A percentile compares a stretch with the other conserved stretches of the same genome.
These are phyloP conservation scores for Capsicum chinense DNA, from an alignment of 257 asterid species.

Conservation along the genomic window DNA sequence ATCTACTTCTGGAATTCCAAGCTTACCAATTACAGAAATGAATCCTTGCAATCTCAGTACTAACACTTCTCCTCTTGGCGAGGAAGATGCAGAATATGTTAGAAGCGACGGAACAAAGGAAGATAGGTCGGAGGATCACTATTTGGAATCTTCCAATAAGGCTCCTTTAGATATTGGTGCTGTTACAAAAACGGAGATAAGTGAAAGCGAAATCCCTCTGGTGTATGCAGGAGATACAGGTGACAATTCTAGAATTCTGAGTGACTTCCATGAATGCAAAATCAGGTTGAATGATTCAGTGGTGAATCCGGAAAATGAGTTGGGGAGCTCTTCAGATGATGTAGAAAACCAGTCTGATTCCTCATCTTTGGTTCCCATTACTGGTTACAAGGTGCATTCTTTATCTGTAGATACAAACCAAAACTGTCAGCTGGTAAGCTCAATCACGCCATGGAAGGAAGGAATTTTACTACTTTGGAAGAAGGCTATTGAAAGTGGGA, in stretches of 20 bases:
- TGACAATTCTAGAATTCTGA: conserved; percentile 33
- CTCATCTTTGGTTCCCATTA: background rate
- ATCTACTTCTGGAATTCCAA: conserved; percentile 41
- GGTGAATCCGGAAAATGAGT: conserved; percentile 30
- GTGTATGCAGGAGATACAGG: conserved; percentile 19
- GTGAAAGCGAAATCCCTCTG: conserved; percentile 33
- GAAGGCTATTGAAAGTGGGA: conserved; percentile 74
- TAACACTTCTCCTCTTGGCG: conserved; percentile 31
- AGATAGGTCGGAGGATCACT: conserved; percentile 34
- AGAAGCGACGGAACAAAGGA: conserved; percentile 31
- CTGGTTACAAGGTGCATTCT: conserved; percentile 32
- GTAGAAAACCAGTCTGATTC: conserved; percentile 30
- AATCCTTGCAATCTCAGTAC: conserved; percentile 34
- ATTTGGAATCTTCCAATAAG: conserved; percentile 23
- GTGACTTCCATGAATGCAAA: conserved; percentile 33
- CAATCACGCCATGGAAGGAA: conserved; percentile 37
- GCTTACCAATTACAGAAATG: conserved; percentile 25
- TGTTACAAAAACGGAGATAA: conserved; percentile 28
- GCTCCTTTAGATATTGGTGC: conserved; percentile 38
- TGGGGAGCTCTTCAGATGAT: conserved; percentile 25
- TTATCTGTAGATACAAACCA: conserved; percentile 30
- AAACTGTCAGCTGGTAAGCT: conserved; percentile 33
- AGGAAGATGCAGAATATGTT: conserved; percentile 43
- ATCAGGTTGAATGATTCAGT: conserved; percentile 35
- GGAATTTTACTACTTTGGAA: conserved; percentile 56